Conservation (phyloP, 2,329 filamentous ascomycete species). For the Cladophialophora carrionii region DNA sequence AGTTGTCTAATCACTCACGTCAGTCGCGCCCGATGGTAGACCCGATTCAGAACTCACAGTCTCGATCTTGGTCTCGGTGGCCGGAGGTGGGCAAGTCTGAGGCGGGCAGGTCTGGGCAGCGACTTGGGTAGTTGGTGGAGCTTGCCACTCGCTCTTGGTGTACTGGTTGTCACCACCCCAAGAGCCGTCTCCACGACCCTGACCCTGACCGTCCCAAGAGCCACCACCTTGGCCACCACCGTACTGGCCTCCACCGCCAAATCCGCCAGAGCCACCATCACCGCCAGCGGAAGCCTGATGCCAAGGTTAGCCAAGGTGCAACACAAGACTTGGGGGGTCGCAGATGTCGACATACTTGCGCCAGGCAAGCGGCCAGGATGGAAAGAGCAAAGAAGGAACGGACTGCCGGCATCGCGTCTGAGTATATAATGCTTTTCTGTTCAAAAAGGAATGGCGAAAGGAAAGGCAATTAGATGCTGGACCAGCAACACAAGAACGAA, state of each 20-base stretch:
- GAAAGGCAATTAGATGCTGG: slow-evolving; percentile 28
- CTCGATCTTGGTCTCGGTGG: slow-evolving; percentile 24
- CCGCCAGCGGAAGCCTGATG: slow-evolving; percentile 18
- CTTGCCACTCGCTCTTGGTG: slow-evolving; percentile 8
- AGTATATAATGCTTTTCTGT: slow-evolving; percentile 16
- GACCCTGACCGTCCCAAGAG: slow-evolving; percentile 10
- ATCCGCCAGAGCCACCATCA: slow-evolving; percentile 19
- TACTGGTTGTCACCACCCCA: slow-evolving; percentile 7
- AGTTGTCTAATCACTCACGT: slow-evolving; percentile 23
- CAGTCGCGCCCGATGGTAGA: slow-evolving; percentile 6
- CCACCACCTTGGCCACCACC: slow-evolving; percentile 11
- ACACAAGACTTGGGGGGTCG: slow-evolving; percentile 5
- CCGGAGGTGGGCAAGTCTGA: slow-evolving; percentile 15
- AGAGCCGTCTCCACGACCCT: background rate
- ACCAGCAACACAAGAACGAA: slow-evolving; percentile 37
- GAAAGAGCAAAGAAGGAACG: slow-evolving; percentile 34
- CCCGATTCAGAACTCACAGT: slow-evolving; percentile 24
- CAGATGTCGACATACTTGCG: slow-evolving; percentile 32
- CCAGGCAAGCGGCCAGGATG: slow-evolving; percentile 38
- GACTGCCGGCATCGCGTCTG: slow-evolving; percentile 34
- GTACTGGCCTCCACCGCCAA: slow-evolving; percentile 14
- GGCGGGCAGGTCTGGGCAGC: slow-evolving; percentile 6
- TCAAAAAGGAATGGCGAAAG: slow-evolving; percentile 25
- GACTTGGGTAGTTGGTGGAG: slow-evolving; percentile 19
- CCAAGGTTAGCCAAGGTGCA: slow-evolving; percentile 10